Percentiles rank a stretch among this genome's conserved stretches.
Conservation (phyloP, 2,329 filamentous ascomycete species). For the Microsporum ferrugineum region DNA sequence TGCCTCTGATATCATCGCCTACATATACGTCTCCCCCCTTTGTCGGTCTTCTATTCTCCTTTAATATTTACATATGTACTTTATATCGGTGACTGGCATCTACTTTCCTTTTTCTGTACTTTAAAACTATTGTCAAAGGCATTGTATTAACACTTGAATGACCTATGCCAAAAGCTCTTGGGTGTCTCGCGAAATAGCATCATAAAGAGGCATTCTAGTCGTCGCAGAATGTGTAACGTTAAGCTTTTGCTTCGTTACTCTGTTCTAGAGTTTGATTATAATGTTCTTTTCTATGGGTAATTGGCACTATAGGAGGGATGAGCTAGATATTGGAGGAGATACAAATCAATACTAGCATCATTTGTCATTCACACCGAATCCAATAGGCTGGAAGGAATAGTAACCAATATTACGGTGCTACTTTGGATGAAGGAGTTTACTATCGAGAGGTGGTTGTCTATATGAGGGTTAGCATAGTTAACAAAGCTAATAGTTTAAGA, state of each 20-base stretch:
- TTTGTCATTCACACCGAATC: no score
- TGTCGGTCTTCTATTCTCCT: not conserved
- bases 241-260: no score
- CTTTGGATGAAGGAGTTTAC: not conserved
- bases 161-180: not conserved
- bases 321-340: no score
- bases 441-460: not conserved
- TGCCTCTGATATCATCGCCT: not conserved
- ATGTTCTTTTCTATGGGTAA: no score
- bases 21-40: not conserved
- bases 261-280: no score
- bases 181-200: not conserved
- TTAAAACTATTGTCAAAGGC: not conserved
- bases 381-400: no score
- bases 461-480: not conserved
- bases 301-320: no score
- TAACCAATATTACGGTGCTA: no score
- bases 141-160: not conserved
- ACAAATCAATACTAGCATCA: no score
- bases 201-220: no score
- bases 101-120: not conserved
- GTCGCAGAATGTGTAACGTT: no score
- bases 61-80: constrained; percentile 1
- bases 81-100: not conserved
- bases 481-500: not conserved